A percentile compares a stretch with the other conserved stretches of the same genome.
Evolutionary conservation across 202 grass and related monocot genomes (phyloP).

Genomic region (Carex arenaria): DNA sequence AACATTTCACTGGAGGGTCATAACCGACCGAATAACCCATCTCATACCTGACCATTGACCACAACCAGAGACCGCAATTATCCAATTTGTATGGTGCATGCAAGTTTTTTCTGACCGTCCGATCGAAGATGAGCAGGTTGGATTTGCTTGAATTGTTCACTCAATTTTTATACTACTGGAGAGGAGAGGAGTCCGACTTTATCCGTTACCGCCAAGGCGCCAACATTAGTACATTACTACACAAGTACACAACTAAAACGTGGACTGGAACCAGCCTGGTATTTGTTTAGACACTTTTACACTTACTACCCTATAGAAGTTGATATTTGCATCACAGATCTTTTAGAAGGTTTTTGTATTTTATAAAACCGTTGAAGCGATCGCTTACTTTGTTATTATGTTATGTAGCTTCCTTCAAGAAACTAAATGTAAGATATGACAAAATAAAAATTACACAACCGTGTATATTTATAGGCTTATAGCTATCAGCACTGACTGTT

Average conservation of each 20-base stretch:
- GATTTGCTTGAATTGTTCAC: not conserved
- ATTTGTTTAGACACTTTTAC: not conserved
- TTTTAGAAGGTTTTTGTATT: not conserved
- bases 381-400: not conserved
- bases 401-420: not conserved
- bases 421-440: not conserved
- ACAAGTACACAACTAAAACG: slow-evolving; percentile 9
- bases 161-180: not conserved
- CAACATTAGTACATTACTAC: no score
- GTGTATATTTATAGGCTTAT: not conserved
- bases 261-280: not conserved
- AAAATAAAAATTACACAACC: not conserved
- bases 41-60: not conserved
- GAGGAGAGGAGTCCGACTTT: not conserved
- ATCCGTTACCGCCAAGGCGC: not conserved
- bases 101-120: not conserved
- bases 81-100: not conserved
- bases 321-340: not conserved
- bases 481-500: not conserved
- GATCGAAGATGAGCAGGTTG: not conserved
- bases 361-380: not conserved
- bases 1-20: not conserved
- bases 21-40: not conserved
- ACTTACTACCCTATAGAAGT: not conserved
- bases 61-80: not conserved